Evolutionary conservation across 1,284 basidiomycete species (phyloP).

Genomic region (Coniferiporia sulphurascens): DNA sequence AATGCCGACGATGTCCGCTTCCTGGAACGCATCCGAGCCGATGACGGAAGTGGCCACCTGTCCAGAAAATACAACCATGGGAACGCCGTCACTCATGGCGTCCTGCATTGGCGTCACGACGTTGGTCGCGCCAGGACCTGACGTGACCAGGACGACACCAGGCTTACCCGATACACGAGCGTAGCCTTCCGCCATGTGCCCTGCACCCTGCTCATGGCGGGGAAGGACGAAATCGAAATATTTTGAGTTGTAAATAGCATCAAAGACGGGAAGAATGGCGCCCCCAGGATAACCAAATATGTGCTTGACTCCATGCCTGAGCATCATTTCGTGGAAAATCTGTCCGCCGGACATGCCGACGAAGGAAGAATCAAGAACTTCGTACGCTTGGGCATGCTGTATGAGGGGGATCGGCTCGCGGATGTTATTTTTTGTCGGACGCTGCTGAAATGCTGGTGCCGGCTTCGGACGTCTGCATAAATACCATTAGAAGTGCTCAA

Average conservation of each 20-base stretch:
- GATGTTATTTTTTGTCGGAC: conserved; percentile 50
- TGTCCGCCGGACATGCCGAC: conserved; percentile 94
- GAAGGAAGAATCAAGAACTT: conserved; percentile 67
- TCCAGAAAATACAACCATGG: conserved; percentile 93
- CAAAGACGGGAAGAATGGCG: conserved; percentile 97
- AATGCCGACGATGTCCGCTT: conserved; percentile 96
- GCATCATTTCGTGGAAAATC: conserved; percentile 99
- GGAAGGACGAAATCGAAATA: conserved; percentile 97
- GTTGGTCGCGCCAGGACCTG: conserved; percentile 97
- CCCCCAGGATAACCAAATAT: conserved; percentile 98
- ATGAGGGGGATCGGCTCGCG: conserved; percentile 38
- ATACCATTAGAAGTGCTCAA: conserved; percentile 14
- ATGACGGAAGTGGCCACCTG: conserved; percentile 99
- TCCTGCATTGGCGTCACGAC: conserved; percentile 98
- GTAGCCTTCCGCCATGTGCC: conserved; percentile 99
- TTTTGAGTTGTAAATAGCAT: conserved; percentile 95
- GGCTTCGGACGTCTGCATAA: conserved; percentile 56
- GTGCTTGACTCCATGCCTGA: conserved; percentile 92
- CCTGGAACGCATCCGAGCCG: conserved; percentile 97
- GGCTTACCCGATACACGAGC: conserved; percentile 97
- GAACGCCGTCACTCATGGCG: conserved; percentile 91
- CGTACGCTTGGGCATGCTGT: conserved; percentile 41
- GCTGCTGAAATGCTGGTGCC: conserved; percentile 61
- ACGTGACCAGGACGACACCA: conserved; percentile 96
- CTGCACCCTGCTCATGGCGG: conserved; percentile 95